Percentiles rank a stretch among this genome's conserved stretches.
Conservation (phyloP, 345 rosid genomes). For the Bruguiera parviflora region DNA sequence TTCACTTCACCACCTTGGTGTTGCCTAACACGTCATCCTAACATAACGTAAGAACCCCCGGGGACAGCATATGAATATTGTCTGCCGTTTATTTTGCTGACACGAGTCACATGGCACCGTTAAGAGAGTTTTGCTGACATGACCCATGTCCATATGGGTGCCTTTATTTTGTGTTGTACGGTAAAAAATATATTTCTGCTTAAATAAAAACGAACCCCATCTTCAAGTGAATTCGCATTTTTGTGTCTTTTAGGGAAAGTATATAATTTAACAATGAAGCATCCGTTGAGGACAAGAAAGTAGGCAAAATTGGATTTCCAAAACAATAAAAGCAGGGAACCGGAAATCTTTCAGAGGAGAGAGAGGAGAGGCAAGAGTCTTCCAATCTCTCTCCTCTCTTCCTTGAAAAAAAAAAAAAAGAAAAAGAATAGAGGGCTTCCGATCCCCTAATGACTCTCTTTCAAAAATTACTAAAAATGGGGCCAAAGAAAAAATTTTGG, state of each 20-base stretch:
- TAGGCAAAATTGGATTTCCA: not conserved
- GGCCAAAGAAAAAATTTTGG: not conserved
- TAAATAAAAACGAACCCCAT: no score
- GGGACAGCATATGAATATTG: constrained; percentile 3
- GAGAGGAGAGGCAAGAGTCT: no score
- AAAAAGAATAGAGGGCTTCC: no score
- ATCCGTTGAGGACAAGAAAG: constrained; percentile 15
- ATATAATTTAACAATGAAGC: not conserved
- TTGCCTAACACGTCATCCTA: constrained; percentile 38
- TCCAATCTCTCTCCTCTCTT: no score
- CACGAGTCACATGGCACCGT: not conserved
- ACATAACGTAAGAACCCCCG: not conserved
- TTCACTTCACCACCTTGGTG: constrained; percentile 32
- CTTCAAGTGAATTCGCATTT: no score
- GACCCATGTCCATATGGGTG: no score
- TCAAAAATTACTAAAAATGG: not conserved
- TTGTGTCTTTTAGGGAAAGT: no score
- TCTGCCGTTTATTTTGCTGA: constrained; percentile 12
- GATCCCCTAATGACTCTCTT: not conserved
- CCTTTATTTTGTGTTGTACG: no score
- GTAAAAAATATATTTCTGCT: no score
- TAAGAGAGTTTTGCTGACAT: no score
- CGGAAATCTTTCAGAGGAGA: no score
- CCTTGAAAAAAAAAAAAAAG: no score
- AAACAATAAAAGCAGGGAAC: not conserved